Evolutionary conservation across 805 yeast genomes (phyloP).

Genomic region (Metschnikowia hibisci): DNA sequence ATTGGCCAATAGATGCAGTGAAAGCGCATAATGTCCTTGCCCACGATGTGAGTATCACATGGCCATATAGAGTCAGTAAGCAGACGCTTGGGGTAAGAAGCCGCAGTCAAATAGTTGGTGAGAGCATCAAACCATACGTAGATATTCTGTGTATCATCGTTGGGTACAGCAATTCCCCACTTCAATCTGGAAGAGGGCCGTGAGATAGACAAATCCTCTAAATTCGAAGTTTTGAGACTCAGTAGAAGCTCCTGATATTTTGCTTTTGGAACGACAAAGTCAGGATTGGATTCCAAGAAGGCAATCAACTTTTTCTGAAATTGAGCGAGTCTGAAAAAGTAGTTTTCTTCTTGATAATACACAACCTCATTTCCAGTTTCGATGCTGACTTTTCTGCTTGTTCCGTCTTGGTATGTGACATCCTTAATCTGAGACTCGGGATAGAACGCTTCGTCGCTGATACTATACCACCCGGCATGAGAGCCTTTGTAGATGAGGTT

Average conservation of each 20-base stretch:
- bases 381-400: constrained; percentile 40
- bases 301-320: constrained; percentile 54
- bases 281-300: constrained; percentile 45
- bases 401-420: constrained; percentile 21
- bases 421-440: constrained; percentile 71
- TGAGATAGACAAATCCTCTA: constrained; percentile 79
- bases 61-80: constrained; percentile 46
- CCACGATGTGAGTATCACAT: constrained; percentile 71
- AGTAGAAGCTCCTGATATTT: constrained; percentile 52
- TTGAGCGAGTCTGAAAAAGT: constrained; percentile 72
- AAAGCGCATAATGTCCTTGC: constrained; percentile 86
- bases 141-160: constrained; percentile 69
- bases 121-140: constrained; percentile 98
- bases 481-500: constrained; percentile 76
- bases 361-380: constrained; percentile 78
- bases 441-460: constrained; percentile 92
- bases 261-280: constrained; percentile 62
- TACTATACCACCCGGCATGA: constrained; percentile 92
- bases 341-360: constrained; percentile 76
- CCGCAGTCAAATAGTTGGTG: constrained; percentile 73
- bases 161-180: constrained; percentile 93
- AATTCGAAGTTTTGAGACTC: constrained; percentile 47
- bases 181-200: constrained; percentile 71
- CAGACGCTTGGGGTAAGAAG: constrained; percentile 42
- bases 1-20: constrained; percentile 96